These are phyloP conservation scores for Sphagnurus paluster DNA, from an alignment of 1,284 basidiomycete species.

Conservation along the genomic window DNA sequence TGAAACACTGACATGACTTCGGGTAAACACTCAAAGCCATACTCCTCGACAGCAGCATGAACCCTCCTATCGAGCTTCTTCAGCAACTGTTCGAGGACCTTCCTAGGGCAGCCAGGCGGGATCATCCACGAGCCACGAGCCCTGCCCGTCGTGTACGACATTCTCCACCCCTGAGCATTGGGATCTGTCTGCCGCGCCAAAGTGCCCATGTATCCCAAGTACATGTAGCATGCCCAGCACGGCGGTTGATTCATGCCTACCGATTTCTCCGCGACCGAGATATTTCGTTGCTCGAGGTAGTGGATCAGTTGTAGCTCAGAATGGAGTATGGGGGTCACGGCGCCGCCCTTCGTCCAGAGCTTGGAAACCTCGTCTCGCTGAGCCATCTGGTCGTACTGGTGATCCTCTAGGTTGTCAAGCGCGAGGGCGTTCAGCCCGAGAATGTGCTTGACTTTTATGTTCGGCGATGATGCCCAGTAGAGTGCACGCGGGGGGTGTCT, in stretches of 20 bases:
- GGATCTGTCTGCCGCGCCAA: no score
- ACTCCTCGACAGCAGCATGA: slow-evolving; percentile 15
- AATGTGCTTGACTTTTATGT: slow-evolving; percentile 9
- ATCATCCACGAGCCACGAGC: slow-evolving; percentile 17
- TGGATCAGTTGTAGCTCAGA: slow-evolving; percentile 15
- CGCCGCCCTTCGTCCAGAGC: slow-evolving; percentile 15
- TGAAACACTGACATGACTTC: background rate
- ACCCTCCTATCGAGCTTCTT: slow-evolving; percentile 9
- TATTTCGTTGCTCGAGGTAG: slow-evolving; percentile 13
- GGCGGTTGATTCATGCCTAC: slow-evolving; percentile 17
- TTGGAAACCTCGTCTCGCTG: slow-evolving; percentile 5
- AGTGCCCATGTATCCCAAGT: slow-evolving; percentile 8
- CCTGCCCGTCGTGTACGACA: slow-evolving; percentile 15
- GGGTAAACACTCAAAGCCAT: slow-evolving; percentile 10
- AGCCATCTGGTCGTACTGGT: slow-evolving; percentile 9
- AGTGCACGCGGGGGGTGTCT: slow-evolving; percentile 4
- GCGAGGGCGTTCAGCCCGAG: slow-evolving; percentile 11
- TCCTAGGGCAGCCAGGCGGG: slow-evolving; percentile 10
- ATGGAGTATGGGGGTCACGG: slow-evolving; percentile 13
- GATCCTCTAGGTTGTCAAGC: slow-evolving; percentile 8
- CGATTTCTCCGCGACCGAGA: slow-evolving; percentile 9
- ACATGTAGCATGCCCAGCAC: slow-evolving; percentile 18
- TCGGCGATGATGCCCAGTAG: slow-evolving; percentile 13
- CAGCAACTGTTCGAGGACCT: slow-evolving; percentile 6
- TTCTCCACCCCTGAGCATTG: slow-evolving; percentile 9